These are phyloP conservation scores for Abortiporus biennis DNA, from an alignment of 1,284 basidiomycete species.

Conservation along the genomic window DNA sequence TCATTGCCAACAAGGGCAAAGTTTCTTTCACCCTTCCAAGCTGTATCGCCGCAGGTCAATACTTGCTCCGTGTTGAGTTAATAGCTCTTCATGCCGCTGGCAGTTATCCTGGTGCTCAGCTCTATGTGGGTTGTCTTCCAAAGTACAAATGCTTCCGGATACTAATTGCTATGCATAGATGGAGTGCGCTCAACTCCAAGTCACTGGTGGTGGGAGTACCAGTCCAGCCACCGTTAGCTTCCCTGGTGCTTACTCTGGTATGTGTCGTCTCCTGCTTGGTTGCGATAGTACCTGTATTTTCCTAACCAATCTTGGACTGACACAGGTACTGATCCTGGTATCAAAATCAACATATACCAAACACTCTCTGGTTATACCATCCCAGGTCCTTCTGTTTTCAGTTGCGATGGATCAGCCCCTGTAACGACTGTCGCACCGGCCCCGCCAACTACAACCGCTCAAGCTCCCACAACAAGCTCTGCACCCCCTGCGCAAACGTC, in stretches of 20 bases:
- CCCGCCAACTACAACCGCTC: conserved; percentile 1
- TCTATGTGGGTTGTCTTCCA: conserved; percentile 26
- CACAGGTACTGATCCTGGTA: conserved; percentile 35
- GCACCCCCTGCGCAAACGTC: conserved; percentile 10
- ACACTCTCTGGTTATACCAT: conserved; percentile 34
- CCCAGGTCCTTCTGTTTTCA: conserved; percentile 29
- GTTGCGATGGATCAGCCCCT: conserved; percentile 17
- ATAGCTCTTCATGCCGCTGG: conserved; percentile 36
- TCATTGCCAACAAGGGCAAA: conserved; percentile 48
- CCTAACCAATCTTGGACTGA: neutral
- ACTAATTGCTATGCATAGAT: conserved; percentile 1
- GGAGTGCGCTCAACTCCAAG: conserved; percentile 46
- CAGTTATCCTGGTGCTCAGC: conserved; percentile 44
- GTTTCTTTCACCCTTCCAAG: conserved; percentile 44
- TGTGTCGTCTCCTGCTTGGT: conserved; percentile 6
- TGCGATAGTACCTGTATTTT: too few species aligned
- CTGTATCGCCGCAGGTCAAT: conserved; percentile 43
- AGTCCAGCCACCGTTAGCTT: conserved; percentile 43
- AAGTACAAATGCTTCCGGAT: neutral
- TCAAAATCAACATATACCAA: conserved; percentile 41
- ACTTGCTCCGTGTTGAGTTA: conserved; percentile 45
- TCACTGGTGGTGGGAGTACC: conserved; percentile 44
- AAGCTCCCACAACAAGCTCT: conserved; percentile 9
- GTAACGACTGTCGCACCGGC: neutral
- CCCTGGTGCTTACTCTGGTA: conserved; percentile 40